These are phyloP conservation scores for Pseudonitzschia delicatissima DNA, from an alignment of 108 stramenopile species.

Conservation along the genomic window DNA sequence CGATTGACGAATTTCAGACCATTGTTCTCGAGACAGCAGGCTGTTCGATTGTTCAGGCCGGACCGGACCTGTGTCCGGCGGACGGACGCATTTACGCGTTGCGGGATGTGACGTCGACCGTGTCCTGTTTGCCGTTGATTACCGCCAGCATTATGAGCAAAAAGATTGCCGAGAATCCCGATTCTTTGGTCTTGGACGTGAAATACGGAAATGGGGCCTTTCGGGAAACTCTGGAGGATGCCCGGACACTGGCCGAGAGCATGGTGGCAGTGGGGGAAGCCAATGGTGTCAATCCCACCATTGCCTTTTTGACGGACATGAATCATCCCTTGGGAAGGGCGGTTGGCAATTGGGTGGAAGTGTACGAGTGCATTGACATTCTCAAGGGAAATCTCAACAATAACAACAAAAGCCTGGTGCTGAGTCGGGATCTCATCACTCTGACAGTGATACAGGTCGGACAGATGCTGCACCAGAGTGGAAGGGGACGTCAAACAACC, in stretches of 20 bases:
- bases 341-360: constrained; percentile 84
- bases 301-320: constrained; percentile 79
- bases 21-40: constrained; percentile 38
- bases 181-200: constrained; percentile 74
- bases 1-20: constrained; percentile 45
- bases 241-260: constrained; percentile 47
- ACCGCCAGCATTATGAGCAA: constrained; percentile 80
- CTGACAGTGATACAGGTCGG: constrained; percentile 62
- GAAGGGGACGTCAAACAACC: neutral
- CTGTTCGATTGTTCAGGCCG: constrained; percentile 60
- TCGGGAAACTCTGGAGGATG: constrained; percentile 50
- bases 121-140: constrained; percentile 64
- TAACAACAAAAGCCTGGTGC: neutral
- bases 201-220: constrained; percentile 79
- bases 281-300: constrained; percentile 64
- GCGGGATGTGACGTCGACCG: constrained; percentile 80
- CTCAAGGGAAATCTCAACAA: constrained; percentile 31
- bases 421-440: constrained; percentile 46
- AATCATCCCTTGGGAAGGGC: constrained; percentile 63
- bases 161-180: constrained; percentile 82
- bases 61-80: constrained; percentile 57
- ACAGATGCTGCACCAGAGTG: constrained; percentile 76
- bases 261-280: constrained; percentile 74
- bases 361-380: constrained; percentile 71
- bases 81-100: constrained; percentile 83